phyloP scores from a whole-genome alignment of 2,329 filamentous ascomycete genomes.

The Scedosporium minutisporum region DNA sequence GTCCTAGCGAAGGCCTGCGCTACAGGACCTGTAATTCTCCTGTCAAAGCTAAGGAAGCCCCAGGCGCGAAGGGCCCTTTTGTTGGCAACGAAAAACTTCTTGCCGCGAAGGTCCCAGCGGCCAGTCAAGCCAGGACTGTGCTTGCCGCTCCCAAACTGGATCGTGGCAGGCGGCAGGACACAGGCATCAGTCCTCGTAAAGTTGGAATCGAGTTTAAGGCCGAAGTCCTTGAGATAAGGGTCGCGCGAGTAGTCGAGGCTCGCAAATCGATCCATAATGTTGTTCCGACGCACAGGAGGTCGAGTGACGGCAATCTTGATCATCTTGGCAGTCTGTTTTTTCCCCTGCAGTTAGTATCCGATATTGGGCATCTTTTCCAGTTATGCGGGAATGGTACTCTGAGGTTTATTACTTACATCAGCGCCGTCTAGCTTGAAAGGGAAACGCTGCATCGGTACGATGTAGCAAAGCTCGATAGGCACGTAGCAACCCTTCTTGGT shows the following conservation, averaged over 20 bases:
- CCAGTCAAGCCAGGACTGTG: conserved; percentile 57
- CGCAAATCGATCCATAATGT: conserved; percentile 59
- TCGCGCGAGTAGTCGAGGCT: conserved; percentile 62
- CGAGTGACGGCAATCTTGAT: conserved; percentile 85
- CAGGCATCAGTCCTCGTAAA: conserved; percentile 63
- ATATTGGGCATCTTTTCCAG: neutral
- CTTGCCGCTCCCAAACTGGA: conserved; percentile 54
- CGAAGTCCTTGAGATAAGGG: conserved; percentile 61
- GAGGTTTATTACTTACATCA: conserved; percentile 12
- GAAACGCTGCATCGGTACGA: conserved; percentile 49
- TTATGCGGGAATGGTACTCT: neutral
- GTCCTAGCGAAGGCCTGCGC: conserved; percentile 22
- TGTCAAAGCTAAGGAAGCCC: conserved; percentile 61
- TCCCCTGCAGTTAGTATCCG: neutral
- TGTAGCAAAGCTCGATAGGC: conserved; percentile 50
- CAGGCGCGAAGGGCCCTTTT: conserved; percentile 54
- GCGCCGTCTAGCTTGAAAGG: conserved; percentile 49
- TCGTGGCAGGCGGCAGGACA: conserved; percentile 59
- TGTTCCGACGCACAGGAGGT: conserved; percentile 55
- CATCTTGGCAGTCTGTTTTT: conserved; percentile 63
- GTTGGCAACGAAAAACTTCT: conserved; percentile 63
- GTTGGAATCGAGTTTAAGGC: conserved; percentile 54
- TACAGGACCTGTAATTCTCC: conserved; percentile 33
- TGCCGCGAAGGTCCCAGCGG: conserved; percentile 79
- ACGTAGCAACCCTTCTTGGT: conserved; percentile 40